Conservation (phyloP, 305 asterid genomes). For the Caryopteris hybrid region DNA sequence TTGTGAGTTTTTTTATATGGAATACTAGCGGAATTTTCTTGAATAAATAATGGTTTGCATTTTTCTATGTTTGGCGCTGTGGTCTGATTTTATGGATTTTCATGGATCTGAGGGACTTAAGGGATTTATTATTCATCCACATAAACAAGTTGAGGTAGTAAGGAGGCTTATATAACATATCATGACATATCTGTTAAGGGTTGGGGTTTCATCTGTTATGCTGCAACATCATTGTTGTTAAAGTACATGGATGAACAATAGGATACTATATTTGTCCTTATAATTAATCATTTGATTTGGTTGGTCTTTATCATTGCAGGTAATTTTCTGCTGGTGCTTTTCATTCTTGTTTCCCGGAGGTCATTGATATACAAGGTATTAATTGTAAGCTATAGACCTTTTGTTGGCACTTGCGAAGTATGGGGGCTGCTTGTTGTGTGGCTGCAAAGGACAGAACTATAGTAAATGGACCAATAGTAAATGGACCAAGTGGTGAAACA, state of each 20-base stretch:
- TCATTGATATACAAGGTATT: conserved; percentile 3
- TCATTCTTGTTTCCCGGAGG: not conserved
- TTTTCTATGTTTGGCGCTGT: not conserved
- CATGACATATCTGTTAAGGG: not conserved
- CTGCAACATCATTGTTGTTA: too few relatives aligned
- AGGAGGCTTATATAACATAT: not conserved
- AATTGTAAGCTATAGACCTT: not conserved
- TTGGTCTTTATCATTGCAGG: conserved; percentile 16
- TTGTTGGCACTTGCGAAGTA: conserved; percentile 28
- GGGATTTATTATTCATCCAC: not conserved
- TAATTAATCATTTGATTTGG: not conserved
- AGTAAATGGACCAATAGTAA: conserved; percentile 35
- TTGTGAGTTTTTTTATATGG: not conserved
- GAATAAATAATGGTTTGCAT: not conserved
- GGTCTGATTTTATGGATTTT: not conserved
- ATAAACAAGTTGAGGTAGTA: not conserved
- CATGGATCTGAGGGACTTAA: not conserved
- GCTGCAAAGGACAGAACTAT: conserved; percentile 29
- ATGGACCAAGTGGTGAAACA: conserved; percentile 41
- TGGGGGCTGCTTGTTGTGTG: conserved; percentile 89
- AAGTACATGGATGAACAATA: not conserved
- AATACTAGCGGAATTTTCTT: too few relatives aligned
- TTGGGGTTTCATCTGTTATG: not conserved
- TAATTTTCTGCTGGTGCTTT: not conserved
- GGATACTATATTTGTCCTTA: not conserved